Evolutionary conservation across 2,329 filamentous ascomycete species (phyloP), one percentile per base, ranked within the genome.

Genomic region (Phoma sp.): DNA sequence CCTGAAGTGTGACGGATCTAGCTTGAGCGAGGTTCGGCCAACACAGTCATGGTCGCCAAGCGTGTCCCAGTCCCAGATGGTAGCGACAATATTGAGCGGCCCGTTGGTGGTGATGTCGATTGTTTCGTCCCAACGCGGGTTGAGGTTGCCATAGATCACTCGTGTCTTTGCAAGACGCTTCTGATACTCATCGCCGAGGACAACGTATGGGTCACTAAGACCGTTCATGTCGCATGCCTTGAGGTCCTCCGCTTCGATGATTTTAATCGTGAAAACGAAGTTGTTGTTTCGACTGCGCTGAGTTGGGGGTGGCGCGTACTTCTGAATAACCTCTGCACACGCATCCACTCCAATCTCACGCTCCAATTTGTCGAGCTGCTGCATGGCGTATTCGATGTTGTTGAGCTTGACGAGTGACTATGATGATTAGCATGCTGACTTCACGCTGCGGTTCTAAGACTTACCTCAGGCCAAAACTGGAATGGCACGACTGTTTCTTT

Each of bases 241-340:
- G 65, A 99, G 81, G 67, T 99, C 95, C 76, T 99, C 95, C 7
- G 91, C 95, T 76, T 99, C 95, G 21, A 99, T 93, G 54, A 99
- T 93, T 78, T 99, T 99, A 77, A 99, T 93, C 0, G 95, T 98
- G 76, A 99, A 99, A 49, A 97, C 93, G 72, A 96, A 98, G 72
- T 96, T 97, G 59, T 87, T 90, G 66, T 87, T 89, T 65, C 87
- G 87, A 51, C 84, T 81, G 68, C 82, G 82, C 56, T 86, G 84
- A n/a, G 87, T 86, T 47, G 85, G 81, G 1, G 90, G 88, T 7
- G 91, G 91, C 21, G 91, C 86, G 58, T 89, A 82, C 66, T 84
- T 87, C 39, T 88, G 86, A 43, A 99, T 85, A 14, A 96, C 86
- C 45, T 90, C 87, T 3, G 93, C 93, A 68, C 92, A 97, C 10